phyloP scores from a whole-genome alignment of 1,284 basidiomycete genomes.

The Mycena sp. region DNA sequence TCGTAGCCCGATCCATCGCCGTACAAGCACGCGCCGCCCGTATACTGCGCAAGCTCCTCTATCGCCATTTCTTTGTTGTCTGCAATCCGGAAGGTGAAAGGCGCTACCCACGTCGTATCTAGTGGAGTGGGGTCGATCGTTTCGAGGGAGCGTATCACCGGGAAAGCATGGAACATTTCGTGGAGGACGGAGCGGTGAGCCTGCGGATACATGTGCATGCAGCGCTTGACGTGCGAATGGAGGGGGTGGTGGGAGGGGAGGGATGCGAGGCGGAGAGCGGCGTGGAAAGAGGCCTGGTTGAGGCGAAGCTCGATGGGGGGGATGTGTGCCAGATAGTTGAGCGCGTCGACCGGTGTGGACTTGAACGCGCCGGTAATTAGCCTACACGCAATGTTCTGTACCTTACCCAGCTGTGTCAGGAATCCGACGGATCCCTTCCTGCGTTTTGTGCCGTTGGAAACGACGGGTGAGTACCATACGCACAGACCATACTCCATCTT shows the following conservation, averaged over 20 bases:
- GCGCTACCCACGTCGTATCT: too few relatives aligned
- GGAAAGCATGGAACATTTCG: too few relatives aligned
- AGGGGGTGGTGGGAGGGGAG: constrained; percentile 24
- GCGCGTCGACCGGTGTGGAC: too few relatives aligned
- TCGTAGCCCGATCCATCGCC: constrained; percentile 31
- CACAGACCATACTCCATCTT: too few relatives aligned
- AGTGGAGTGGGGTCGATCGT: too few relatives aligned
- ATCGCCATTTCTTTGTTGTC: constrained; percentile 15
- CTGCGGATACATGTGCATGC: not conserved
- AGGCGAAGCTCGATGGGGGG: constrained; percentile 22
- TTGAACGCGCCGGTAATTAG: too few relatives aligned
- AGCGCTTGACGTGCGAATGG: not conserved
- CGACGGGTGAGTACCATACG: too few relatives aligned
- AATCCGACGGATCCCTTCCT: too few relatives aligned
- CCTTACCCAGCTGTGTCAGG: too few relatives aligned
- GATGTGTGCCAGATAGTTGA: constrained; percentile 28
- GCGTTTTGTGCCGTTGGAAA: too few relatives aligned
- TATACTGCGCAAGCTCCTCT: not conserved
- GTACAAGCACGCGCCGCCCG: constrained; percentile 18
- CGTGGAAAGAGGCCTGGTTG: constrained; percentile 12
- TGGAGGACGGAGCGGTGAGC: constrained; percentile 24
- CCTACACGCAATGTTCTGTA: too few relatives aligned
- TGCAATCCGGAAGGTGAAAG: constrained; percentile 15
- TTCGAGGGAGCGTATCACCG: too few relatives aligned
- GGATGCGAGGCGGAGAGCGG: constrained; percentile 18